A percentile compares a stretch with the other conserved stretches of the same genome.
These are phyloP conservation scores for Irpex sp. DNA, from an alignment of 1,284 basidiomycete genomes.

Conservation along the genomic window DNA sequence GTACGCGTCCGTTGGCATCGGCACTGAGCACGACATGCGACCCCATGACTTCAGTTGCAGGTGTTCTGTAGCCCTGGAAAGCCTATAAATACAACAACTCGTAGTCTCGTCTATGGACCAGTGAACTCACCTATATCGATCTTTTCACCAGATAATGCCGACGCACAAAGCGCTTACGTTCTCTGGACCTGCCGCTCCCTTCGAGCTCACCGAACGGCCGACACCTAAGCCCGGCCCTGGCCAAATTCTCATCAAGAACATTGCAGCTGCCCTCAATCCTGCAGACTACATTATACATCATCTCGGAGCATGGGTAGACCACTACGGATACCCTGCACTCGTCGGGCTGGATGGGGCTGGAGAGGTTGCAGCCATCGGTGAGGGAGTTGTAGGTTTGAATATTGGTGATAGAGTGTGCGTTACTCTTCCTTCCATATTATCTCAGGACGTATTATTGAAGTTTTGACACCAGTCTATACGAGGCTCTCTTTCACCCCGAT, in stretches of 20 bases:
- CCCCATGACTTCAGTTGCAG: no score
- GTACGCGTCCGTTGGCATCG: no score
- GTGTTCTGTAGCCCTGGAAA: no score
- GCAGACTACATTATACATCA: neutral
- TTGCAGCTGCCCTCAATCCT: neutral
- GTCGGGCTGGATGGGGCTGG: neutral
- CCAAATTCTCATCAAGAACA: neutral
- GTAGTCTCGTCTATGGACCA: no score
- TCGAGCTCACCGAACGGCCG: neutral
- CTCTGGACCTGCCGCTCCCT: neutral
- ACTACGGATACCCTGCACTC: neutral
- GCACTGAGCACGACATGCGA: no score
- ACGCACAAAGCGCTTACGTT: neutral
- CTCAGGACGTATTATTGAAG: neutral
- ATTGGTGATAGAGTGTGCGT: neutral
- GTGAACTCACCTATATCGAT: no score
- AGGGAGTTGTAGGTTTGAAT: neutral
- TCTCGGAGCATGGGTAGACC: neutral
- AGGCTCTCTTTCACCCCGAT: conserved; percentile 1
- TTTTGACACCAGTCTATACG: neutral
- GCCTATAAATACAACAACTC: no score
- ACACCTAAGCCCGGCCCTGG: conserved; percentile 1
- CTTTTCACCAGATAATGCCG: no score
- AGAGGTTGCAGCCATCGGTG: neutral
- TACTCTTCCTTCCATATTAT: neutral